These are phyloP conservation scores for Fistulinella cinereoalba DNA, from an alignment of 1,284 basidiomycete species.

Conservation along the genomic window DNA sequence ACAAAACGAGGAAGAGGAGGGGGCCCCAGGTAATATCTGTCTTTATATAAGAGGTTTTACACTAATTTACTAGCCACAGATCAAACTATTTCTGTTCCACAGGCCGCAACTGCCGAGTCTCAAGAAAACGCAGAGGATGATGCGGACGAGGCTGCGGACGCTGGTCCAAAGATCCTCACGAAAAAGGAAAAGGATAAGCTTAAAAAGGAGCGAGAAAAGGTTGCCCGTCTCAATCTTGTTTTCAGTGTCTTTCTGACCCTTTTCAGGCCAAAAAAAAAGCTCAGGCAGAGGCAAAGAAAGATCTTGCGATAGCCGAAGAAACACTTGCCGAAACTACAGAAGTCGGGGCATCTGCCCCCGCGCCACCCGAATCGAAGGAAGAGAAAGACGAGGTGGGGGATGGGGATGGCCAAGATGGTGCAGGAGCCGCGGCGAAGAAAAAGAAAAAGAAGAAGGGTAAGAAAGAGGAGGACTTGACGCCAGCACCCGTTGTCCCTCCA, in stretches of 20 bases:
- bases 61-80: slow-evolving; percentile 16
- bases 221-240: slow-evolving; percentile 25
- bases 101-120: slow-evolving; percentile 20
- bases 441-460: slow-evolving; percentile 90
- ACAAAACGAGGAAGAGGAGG: slow-evolving; percentile 42
- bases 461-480: slow-evolving; percentile 63
- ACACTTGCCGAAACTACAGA: slow-evolving; percentile 27
- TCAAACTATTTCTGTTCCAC: slow-evolving; percentile 27
- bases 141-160: slow-evolving; percentile 43
- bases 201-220: slow-evolving; percentile 95
- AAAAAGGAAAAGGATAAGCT: slow-evolving; percentile 94
- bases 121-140: slow-evolving; percentile 49
- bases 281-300: slow-evolving; percentile 85
- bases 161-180: slow-evolving; percentile 60
- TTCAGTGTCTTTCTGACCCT: slow-evolving; percentile 8
- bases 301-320: slow-evolving; percentile 11
- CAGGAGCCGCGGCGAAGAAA: slow-evolving; percentile 59
- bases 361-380: slow-evolving; percentile 21
- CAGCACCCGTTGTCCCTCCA: slow-evolving; percentile 45
- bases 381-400: slow-evolving; percentile 40
- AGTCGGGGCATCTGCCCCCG: slow-evolving; percentile 16
- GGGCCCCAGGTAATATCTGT: slow-evolving; percentile 18
- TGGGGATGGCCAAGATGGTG: slow-evolving; percentile 56
- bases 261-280: slow-evolving; percentile 91
- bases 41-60: slow-evolving; percentile 2